Percentiles rank a stretch among this genome's conserved stretches.
These are phyloP conservation scores for Grifola frondosa DNA, from an alignment of 1,284 basidiomycete species.

Conservation along the genomic window DNA sequence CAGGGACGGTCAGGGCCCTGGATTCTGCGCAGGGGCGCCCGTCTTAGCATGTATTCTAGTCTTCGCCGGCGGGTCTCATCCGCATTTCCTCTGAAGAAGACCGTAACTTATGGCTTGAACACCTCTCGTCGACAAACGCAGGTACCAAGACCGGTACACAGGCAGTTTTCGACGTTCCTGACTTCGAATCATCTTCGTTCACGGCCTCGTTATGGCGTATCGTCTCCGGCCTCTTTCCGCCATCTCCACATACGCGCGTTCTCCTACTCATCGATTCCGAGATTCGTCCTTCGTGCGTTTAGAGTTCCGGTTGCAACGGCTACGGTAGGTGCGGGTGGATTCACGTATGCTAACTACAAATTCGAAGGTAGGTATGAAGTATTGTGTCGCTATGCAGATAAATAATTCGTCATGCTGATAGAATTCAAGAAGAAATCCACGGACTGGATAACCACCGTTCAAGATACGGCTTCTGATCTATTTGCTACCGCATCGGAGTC, in stretches of 20 bases:
- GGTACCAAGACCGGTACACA: slow-evolving; percentile 44
- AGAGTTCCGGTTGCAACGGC: slow-evolving; percentile 82
- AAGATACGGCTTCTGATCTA: slow-evolving; percentile 66
- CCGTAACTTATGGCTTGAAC: slow-evolving; percentile 52
- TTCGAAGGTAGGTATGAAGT: slow-evolving; percentile 72
- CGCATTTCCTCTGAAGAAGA: slow-evolving; percentile 41
- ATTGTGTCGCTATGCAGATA: not conserved
- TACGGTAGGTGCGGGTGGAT: slow-evolving; percentile 84
- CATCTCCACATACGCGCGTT: slow-evolving; percentile 73
- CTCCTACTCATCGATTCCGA: slow-evolving; percentile 82
- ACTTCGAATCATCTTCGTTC: slow-evolving; percentile 40
- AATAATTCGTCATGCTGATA: slow-evolving; percentile 27
- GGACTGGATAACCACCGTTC: slow-evolving; percentile 63
- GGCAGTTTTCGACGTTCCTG: slow-evolving; percentile 57
- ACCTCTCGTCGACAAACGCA: slow-evolving; percentile 35
- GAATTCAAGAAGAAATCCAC: slow-evolving; percentile 69
- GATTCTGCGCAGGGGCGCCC: no score
- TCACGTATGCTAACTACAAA: slow-evolving; percentile 92
- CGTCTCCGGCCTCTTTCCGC: slow-evolving; percentile 46
- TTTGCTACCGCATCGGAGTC: slow-evolving; percentile 67
- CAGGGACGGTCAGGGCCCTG: no score
- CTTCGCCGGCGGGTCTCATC: slow-evolving; percentile 42
- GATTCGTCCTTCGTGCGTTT: slow-evolving; percentile 81
- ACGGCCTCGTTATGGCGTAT: slow-evolving; percentile 46
- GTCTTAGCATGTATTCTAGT: slow-evolving; percentile 47